Evolutionary conservation across 2,329 filamentous ascomycete genomes (phyloP).

Genomic region (Eurotiales sp.): DNA sequence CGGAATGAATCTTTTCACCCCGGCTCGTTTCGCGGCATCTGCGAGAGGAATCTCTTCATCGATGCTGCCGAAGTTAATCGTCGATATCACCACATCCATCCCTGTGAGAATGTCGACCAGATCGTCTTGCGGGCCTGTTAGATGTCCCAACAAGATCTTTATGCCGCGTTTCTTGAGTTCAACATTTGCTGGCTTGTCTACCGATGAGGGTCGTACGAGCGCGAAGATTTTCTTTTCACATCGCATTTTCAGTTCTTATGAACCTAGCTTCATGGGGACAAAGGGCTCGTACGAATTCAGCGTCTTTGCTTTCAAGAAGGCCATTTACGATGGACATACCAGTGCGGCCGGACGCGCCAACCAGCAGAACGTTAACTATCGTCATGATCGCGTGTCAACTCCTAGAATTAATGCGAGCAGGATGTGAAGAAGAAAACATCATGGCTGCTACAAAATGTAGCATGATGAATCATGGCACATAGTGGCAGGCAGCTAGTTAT

Average conservation of each 20-base stretch:
- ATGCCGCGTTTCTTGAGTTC: background rate
- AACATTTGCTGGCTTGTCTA: background rate
- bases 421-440: too few relatives aligned
- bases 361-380: background rate
- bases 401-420: too few relatives aligned
- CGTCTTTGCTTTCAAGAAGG: background rate
- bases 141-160: background rate
- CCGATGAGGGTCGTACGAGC: background rate
- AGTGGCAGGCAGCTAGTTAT: too few relatives aligned
- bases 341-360: background rate
- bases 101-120: background rate
- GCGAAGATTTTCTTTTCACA: background rate
- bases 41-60: conserved; percentile 46
- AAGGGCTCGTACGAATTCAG: background rate
- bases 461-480: too few relatives aligned
- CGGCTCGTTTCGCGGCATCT: conserved; percentile 47
- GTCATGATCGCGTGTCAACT: background rate
- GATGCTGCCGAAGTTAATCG: conserved; percentile 33
- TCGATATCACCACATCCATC: conserved; percentile 45
- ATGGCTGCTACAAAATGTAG: too few relatives aligned
- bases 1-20: conserved; percentile 52
- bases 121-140: background rate
- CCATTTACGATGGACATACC: background rate
- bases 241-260: background rate
- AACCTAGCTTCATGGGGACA: too few relatives aligned